phyloP scores from a whole-genome alignment of 768 basidiomycete genomes.

The Termitomyces sp. region DNA sequence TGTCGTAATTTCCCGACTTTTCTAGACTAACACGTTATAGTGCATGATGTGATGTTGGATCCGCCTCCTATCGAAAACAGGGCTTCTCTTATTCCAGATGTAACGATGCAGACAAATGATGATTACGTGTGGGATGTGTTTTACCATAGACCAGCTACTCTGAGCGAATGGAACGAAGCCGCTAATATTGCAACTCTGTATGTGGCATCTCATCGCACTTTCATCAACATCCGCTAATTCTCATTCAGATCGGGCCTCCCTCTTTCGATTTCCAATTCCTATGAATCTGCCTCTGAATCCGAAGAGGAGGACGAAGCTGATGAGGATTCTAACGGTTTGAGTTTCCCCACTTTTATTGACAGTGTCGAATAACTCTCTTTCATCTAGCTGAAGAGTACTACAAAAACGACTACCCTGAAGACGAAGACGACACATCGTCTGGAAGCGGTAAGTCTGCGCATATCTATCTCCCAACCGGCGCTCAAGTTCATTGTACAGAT shows the following conservation, averaged over 20 bases:
- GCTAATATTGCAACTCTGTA: slow-evolving; percentile 63
- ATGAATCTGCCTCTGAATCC: slow-evolving; percentile 59
- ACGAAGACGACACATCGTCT: slow-evolving; percentile 37
- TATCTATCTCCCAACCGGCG: not conserved
- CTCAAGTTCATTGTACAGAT: slow-evolving; percentile 28
- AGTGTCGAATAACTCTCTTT: not conserved
- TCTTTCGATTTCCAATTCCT: slow-evolving; percentile 42
- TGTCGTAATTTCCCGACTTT: not conserved
- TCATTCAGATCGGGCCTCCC: slow-evolving; percentile 58
- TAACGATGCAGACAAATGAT: slow-evolving; percentile 17
- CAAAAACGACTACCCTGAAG: slow-evolving; percentile 82
- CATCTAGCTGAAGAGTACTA: slow-evolving; percentile 72
- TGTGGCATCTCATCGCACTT: slow-evolving; percentile 15
- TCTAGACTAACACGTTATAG: slow-evolving; percentile 13
- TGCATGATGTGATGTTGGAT: slow-evolving; percentile 22
- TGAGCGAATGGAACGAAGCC: slow-evolving; percentile 54
- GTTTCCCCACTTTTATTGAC: not conserved
- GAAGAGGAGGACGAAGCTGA: slow-evolving; percentile 73
- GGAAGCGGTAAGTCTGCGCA: slow-evolving; percentile 27
- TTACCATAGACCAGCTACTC: slow-evolving; percentile 59
- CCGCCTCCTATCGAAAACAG: slow-evolving; percentile 4
- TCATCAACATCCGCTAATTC: slow-evolving; percentile 1
- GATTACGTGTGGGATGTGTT: slow-evolving; percentile 88
- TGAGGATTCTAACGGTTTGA: slow-evolving; percentile 77
- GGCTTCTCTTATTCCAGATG: not conserved